Evolutionary conservation across 2,329 filamentous ascomycete species (phyloP).

Genomic region (Leptodontidium sp.): DNA sequence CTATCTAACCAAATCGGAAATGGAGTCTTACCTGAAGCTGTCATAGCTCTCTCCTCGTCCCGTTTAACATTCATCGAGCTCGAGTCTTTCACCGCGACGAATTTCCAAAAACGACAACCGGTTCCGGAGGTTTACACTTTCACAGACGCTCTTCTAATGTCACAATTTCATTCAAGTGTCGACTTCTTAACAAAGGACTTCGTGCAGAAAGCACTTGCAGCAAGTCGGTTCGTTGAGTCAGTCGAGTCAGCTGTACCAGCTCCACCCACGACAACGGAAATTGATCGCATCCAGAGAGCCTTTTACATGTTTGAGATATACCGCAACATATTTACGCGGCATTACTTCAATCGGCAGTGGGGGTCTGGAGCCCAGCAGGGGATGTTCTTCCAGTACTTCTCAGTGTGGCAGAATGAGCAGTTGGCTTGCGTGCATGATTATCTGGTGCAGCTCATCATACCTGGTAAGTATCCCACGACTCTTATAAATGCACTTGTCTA

Average conservation of each 20-base stretch:
- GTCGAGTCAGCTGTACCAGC: neutral
- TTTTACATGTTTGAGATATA: slow-evolving; percentile 2
- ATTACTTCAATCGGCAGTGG: neutral
- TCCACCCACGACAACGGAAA: neutral
- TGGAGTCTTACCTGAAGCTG: slow-evolving; percentile 2
- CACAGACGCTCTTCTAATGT: neutral
- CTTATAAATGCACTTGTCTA: too few relatives aligned
- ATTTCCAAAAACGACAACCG: neutral
- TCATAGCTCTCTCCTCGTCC: neutral
- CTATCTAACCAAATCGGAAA: neutral
- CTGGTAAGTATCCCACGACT: neutral
- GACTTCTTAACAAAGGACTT: neutral
- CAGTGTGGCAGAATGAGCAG: slow-evolving; percentile 1
- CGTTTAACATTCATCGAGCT: neutral
- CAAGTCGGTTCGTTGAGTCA: neutral
- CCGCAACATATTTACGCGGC: neutral
- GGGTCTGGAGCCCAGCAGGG: neutral
- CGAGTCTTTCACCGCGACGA: neutral
- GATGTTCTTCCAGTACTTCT: slow-evolving; percentile 2
- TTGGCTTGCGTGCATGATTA: slow-evolving; percentile 9
- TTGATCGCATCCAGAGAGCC: slow-evolving; percentile 3
- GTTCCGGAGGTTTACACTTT: neutral
- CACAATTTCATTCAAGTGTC: neutral
- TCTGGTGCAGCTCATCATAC: slow-evolving; percentile 4
- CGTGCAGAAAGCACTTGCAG: neutral